Percentiles rank a stretch among this genome's conserved stretches.
phyloP scores from a whole-genome alignment of 2,329 filamentous ascomycete species.

The Aureobasidium sp. region DNA sequence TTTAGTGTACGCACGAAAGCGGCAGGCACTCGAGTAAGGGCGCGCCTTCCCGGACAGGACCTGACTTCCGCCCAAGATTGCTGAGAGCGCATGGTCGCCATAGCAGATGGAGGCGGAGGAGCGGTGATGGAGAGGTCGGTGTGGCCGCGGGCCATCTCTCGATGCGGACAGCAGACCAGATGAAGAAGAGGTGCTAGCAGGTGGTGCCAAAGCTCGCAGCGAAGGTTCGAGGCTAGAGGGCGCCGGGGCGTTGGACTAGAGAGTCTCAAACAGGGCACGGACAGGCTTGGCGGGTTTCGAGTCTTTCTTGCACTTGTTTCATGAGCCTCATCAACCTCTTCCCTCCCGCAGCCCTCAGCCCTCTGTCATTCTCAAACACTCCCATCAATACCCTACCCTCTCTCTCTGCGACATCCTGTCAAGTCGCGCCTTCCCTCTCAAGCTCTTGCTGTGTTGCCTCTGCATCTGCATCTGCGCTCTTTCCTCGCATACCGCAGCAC shows the following conservation, averaged over 20 bases:
- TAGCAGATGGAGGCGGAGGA: background rate
- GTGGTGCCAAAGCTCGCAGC: background rate
- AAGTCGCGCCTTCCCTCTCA: background rate
- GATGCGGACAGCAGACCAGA: background rate
- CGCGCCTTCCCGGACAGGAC: background rate
- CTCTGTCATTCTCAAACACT: slow-evolving; percentile 16
- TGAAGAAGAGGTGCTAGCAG: background rate
- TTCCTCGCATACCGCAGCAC: background rate
- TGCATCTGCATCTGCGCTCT: background rate
- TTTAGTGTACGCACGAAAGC: slow-evolving; percentile 7
- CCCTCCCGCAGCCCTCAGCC: slow-evolving; percentile 8
- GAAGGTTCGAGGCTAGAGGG: slow-evolving; percentile 5
- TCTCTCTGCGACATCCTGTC: slow-evolving; percentile 11
- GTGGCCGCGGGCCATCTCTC: slow-evolving; percentile 3
- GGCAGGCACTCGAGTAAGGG: slow-evolving; percentile 9
- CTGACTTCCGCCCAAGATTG: background rate
- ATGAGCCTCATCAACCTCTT: slow-evolving; percentile 16
- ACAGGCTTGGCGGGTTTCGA: slow-evolving; percentile 13
- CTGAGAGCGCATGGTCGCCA: background rate
- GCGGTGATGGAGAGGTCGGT: background rate
- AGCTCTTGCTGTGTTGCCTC: background rate
- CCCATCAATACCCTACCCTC: background rate
- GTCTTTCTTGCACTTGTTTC: slow-evolving; percentile 13
- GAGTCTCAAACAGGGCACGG: slow-evolving; percentile 14
- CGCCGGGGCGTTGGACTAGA: slow-evolving; percentile 4